phyloP scores from a whole-genome alignment of 73 alveolate genomes.

The Effrenium voratum region DNA sequence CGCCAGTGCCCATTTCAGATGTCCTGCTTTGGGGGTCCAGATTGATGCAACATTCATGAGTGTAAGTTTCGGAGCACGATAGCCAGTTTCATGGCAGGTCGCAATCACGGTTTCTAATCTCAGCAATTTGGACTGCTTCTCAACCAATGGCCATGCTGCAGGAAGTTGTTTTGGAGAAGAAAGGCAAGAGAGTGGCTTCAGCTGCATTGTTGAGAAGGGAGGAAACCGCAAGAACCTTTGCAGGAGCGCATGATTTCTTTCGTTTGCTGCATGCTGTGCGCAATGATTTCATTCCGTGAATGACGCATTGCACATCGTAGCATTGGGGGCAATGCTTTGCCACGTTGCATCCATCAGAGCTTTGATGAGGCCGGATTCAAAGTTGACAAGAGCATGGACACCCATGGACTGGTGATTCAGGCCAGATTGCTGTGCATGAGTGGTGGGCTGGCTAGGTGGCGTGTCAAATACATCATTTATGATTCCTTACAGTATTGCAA shows the following conservation, averaged over 20 bases:
- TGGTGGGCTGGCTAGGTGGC: not conserved
- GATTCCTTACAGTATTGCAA: not conserved
- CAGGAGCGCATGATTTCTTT: not conserved
- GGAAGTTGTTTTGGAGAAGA: not conserved
- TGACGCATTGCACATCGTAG: not conserved
- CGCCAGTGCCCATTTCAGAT: not conserved
- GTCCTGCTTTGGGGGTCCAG: not conserved
- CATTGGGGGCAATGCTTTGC: not conserved
- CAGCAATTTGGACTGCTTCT: not conserved
- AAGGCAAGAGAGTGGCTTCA: not conserved
- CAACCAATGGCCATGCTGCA: not conserved
- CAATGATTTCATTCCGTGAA: not conserved
- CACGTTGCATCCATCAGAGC: not conserved
- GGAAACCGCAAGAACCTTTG: not conserved
- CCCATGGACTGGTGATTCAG: not conserved
- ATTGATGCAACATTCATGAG: not conserved
- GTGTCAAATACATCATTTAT: no score
- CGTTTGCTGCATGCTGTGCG: not conserved
- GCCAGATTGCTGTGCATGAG: not conserved
- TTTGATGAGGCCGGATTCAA: not conserved
- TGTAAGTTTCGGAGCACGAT: not conserved
- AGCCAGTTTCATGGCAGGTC: not conserved
- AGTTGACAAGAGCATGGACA: no score
- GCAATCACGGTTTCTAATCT: not conserved
- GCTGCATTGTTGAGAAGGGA: not conserved